Conservation (phyloP, 2,329 filamentous ascomycete species). For the Gaeumannomyces tritici region DNA sequence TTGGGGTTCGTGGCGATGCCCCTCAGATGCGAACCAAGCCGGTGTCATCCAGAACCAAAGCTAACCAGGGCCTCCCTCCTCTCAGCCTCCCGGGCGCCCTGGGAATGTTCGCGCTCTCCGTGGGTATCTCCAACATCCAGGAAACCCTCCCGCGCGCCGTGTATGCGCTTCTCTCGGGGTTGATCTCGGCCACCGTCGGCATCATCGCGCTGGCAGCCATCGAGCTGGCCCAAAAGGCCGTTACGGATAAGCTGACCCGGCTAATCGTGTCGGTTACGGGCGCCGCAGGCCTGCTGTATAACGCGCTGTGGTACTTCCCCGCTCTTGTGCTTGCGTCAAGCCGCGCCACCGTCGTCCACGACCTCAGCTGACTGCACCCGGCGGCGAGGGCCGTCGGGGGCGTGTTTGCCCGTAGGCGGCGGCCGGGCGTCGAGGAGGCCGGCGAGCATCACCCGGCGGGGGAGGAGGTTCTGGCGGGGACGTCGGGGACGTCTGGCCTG, state of each 20-base stretch:
- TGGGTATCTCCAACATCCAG: slow-evolving; percentile 53
- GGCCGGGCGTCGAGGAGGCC: not conserved
- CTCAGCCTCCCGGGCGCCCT: slow-evolving; percentile 56
- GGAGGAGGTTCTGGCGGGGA: too few species aligned
- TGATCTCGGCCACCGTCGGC: slow-evolving; percentile 65
- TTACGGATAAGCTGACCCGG: slow-evolving; percentile 54
- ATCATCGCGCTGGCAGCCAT: slow-evolving; percentile 63
- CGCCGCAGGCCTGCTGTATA: slow-evolving; percentile 59
- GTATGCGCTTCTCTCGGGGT: slow-evolving; percentile 60
- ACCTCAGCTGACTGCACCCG: slow-evolving; percentile 40
- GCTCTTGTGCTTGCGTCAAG: slow-evolving; percentile 50
- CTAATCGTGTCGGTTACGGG: slow-evolving; percentile 55
- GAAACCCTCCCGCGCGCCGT: slow-evolving; percentile 49
- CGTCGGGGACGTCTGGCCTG: not conserved
- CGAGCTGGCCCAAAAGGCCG: slow-evolving; percentile 56
- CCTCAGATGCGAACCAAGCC: not conserved
- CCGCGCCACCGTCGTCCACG: slow-evolving; percentile 41
- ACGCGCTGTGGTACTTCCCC: slow-evolving; percentile 68
- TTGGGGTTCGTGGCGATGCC: slow-evolving; percentile 54
- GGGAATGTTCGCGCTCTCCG: slow-evolving; percentile 57
- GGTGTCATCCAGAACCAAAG: too few species aligned
- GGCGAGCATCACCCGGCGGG: not conserved
- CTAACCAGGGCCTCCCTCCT: not conserved
- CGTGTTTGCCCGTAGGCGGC: too few species aligned
- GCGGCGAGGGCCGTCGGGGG: slow-evolving; percentile 13